A percentile compares a stretch with the other conserved stretches of the same genome.
phyloP scores from a whole-genome alignment of 345 rosid genomes.

The Citrus inodora region DNA sequence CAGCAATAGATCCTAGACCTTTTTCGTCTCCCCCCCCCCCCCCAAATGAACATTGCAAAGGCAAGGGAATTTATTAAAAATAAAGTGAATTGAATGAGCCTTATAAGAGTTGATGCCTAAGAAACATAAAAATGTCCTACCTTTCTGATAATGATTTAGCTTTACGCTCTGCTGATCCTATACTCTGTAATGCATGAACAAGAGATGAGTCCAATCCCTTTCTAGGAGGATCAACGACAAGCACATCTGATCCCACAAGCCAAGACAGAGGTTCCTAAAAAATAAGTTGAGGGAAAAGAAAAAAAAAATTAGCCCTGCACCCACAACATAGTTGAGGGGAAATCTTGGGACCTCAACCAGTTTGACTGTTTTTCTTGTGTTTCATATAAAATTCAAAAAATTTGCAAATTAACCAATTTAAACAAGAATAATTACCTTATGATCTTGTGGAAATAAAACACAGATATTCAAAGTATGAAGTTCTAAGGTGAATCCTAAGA shows the following conservation, averaged over 20 bases:
- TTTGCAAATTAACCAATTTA: neutral
- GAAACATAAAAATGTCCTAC: slow-evolving; percentile 30
- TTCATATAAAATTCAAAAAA: neutral
- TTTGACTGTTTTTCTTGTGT: neutral
- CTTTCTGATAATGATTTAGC: slow-evolving; percentile 41
- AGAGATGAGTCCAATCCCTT: slow-evolving; percentile 83
- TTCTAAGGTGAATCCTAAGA: neutral
- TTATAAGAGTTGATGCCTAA: neutral
- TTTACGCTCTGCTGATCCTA: slow-evolving; percentile 45
- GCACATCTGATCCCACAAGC: slow-evolving; percentile 86
- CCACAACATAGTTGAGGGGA: neutral
- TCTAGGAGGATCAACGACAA: slow-evolving; percentile 93
- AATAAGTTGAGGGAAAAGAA: neutral
- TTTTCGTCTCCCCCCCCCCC: accelerated
- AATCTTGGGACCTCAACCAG: neutral
- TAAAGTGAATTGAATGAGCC: too few species aligned
- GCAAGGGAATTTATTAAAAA: too few species aligned
- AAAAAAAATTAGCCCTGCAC: slow-evolving; percentile 2
- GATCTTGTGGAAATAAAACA: neutral
- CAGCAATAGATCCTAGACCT: neutral
- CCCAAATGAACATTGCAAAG: too few species aligned
- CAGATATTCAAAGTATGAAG: neutral
- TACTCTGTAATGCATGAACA: slow-evolving; percentile 53
- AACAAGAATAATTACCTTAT: neutral
- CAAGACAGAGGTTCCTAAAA: slow-evolving; percentile 85